Percentiles rank a stretch among this genome's conserved stretches.
Conservation (phyloP, 2,329 filamentous ascomycete species). For the Ceratocystis colombiana region DNA sequence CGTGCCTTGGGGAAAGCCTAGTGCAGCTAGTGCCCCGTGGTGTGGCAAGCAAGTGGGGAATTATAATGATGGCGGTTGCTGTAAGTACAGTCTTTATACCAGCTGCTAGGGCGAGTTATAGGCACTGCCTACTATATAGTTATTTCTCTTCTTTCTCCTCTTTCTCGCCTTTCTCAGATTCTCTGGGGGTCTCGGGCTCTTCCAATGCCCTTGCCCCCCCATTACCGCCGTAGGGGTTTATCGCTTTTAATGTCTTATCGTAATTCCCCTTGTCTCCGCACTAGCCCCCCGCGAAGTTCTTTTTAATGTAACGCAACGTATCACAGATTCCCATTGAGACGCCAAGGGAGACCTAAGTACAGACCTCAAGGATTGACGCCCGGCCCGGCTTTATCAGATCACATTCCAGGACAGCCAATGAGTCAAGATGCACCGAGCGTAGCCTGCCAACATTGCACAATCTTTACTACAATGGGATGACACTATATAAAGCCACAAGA, state of each 20-base stretch:
- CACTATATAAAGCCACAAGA: slow-evolving; percentile 3
- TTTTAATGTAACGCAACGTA: slow-evolving; percentile 2
- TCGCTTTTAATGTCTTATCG: slow-evolving; percentile 4
- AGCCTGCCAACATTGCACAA: slow-evolving; percentile 9
- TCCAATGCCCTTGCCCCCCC: no score
- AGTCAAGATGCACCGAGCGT: not conserved
- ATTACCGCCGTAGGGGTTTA: no score
- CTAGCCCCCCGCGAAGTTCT: not conserved
- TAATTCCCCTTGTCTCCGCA: not conserved
- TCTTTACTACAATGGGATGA: slow-evolving; percentile 11
- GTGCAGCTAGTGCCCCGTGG: not conserved
- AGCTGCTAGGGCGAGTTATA: no score
- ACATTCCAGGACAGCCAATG: not conserved
- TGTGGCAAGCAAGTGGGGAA: not conserved
- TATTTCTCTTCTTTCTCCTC: no score
- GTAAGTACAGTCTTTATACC: no score
- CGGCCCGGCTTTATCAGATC: not conserved
- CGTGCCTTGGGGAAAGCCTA: not conserved
- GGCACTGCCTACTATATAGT: no score
- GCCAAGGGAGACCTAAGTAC: no score
- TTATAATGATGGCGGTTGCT: no score
- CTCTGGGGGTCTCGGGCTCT: no score
- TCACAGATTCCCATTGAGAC: not conserved
- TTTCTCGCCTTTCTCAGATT: no score
- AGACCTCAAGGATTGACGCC: slow-evolving; percentile 1